Evolutionary conservation across 1,139 yeast species (phyloP).

Genomic region (Pneumocystis jirovecii): DNA sequence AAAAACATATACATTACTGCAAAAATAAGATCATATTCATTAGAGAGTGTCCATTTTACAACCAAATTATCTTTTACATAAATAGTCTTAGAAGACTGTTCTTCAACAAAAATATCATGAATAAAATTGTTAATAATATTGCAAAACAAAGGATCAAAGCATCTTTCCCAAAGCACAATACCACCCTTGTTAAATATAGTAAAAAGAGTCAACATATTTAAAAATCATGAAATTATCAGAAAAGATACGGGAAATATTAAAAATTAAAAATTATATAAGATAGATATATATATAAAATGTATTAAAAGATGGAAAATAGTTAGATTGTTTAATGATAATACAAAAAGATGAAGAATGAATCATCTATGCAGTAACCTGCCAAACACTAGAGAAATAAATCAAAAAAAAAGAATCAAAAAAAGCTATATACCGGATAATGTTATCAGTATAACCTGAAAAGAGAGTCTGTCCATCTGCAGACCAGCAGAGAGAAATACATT

Average conservation of each 20-base stretch:
- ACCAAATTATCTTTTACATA: constrained; percentile 24
- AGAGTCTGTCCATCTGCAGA: constrained; percentile 99
- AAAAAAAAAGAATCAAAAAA: background rate
- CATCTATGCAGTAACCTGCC: background rate
- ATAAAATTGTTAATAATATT: constrained; percentile 37
- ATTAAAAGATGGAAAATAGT: background rate
- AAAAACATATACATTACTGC: constrained; percentile 16
- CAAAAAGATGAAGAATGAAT: background rate
- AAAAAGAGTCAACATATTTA: constrained; percentile 40
- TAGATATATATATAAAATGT: background rate
- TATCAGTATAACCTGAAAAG: constrained; percentile 99
- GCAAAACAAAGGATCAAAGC: constrained; percentile 31
- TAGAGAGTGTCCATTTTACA: constrained; percentile 25
- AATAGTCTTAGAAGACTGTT: constrained; percentile 13
- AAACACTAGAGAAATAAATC: background rate
- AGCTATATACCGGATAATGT: constrained; percentile 30
- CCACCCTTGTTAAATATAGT: constrained; percentile 45
- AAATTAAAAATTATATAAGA: background rate
- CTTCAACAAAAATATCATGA: constrained; percentile 34
- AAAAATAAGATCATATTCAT: constrained; percentile 24
- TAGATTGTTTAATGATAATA: background rate
- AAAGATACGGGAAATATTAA: background rate
- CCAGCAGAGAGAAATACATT: constrained; percentile 97
- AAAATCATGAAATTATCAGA: background rate
- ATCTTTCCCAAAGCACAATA: constrained; percentile 38